phyloP scores from a whole-genome alignment of 495 filamentous ascomycete species.

The Penicillium dipodomyicola region DNA sequence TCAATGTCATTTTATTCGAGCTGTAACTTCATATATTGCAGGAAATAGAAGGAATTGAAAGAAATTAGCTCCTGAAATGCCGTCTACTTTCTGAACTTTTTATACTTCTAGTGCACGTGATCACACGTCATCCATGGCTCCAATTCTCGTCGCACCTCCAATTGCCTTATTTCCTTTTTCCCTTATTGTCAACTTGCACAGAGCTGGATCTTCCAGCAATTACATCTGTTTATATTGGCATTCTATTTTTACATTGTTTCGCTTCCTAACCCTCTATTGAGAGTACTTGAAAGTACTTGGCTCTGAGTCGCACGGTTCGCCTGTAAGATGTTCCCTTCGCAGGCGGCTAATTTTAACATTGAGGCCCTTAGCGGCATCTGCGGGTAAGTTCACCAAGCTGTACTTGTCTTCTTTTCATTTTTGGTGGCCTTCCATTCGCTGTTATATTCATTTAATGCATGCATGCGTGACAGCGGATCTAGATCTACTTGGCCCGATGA shows the following conservation, averaged over 20 bases:
- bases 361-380: slow-evolving; percentile 87
- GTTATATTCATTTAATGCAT: neutral
- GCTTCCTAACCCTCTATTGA: neutral
- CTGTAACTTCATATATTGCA: neutral
- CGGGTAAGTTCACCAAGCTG: slow-evolving; percentile 53
- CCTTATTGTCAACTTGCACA: neutral
- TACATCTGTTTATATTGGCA: neutral
- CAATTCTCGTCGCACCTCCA: slow-evolving; percentile 5
- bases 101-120: slow-evolving; percentile 23
- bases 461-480: neutral
- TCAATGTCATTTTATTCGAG: neutral
- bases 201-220: slow-evolving; percentile 1
- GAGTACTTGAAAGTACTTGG: neutral
- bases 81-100: neutral
- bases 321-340: slow-evolving; percentile 65
- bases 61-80: neutral
- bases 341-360: slow-evolving; percentile 66
- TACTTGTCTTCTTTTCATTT: slow-evolving; percentile 8
- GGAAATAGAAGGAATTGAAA: neutral
- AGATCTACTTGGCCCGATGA: slow-evolving; percentile 2
- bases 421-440: neutral
- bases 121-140: slow-evolving; percentile 24
- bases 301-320: slow-evolving; percentile 16
- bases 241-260: slow-evolving; percentile 12
- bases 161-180: neutral